Evolutionary conservation across 176 grass and related monocot species (phyloP).

Genomic region (Eragrostis nindensis): DNA sequence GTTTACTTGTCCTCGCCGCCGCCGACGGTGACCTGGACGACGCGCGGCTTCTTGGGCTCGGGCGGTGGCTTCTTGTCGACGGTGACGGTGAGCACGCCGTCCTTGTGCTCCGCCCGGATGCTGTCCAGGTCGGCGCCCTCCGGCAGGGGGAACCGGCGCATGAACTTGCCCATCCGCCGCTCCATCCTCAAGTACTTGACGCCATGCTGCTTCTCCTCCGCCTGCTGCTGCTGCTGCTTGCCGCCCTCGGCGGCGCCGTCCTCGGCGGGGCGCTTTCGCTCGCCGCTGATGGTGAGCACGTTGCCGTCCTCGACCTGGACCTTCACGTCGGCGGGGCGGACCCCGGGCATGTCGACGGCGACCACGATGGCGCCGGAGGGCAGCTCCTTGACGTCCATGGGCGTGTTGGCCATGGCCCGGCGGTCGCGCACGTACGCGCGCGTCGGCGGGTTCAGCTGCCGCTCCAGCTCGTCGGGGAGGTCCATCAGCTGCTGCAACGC

Average conservation of each 20-base stretch:
- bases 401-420: slow-evolving; percentile 73
- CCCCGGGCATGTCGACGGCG: slow-evolving; percentile 59
- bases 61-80: slow-evolving; percentile 63
- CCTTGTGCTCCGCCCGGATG: slow-evolving; percentile 51
- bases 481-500: slow-evolving; percentile 56
- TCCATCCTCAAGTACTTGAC: slow-evolving; percentile 69
- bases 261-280: slow-evolving; percentile 52
- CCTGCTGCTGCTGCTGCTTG: not conserved
- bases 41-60: slow-evolving; percentile 58
- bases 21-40: slow-evolving; percentile 57
- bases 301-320: slow-evolving; percentile 76
- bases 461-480: slow-evolving; percentile 61
- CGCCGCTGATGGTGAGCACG: slow-evolving; percentile 63
- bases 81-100: slow-evolving; percentile 68
- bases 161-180: slow-evolving; percentile 73
- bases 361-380: slow-evolving; percentile 52
- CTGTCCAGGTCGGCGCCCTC: slow-evolving; percentile 55
- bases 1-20: slow-evolving; percentile 22
- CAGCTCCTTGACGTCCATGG: slow-evolving; percentile 71
- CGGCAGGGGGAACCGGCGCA: slow-evolving; percentile 58
- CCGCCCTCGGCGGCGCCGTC: slow-evolving; percentile 28
- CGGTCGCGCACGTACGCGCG: slow-evolving; percentile 64
- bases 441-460: slow-evolving; percentile 57
- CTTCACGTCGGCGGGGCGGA: slow-evolving; percentile 50
- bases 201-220: not conserved